Evolutionary conservation across 441 rosid genomes (phyloP).

Genomic region (Mallotus repandus): DNA sequence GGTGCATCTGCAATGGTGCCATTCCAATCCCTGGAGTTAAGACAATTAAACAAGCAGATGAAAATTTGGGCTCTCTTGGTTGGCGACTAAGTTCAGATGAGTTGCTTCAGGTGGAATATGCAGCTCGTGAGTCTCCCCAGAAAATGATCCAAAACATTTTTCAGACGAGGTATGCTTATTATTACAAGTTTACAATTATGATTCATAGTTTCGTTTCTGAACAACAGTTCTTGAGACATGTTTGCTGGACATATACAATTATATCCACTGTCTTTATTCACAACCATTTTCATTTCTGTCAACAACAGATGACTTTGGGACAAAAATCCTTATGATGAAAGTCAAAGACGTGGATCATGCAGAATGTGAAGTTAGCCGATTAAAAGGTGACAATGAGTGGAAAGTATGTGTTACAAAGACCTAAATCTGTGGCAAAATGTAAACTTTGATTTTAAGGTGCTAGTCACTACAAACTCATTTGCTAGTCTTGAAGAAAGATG

Average conservation of each 20-base stretch:
- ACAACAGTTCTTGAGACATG: neutral
- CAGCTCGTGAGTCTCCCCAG: slow-evolving; percentile 61
- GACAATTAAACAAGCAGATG: slow-evolving; percentile 65
- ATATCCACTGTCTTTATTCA: too few species aligned
- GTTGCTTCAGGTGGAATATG: slow-evolving; percentile 67
- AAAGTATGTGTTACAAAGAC: neutral
- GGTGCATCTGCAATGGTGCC: slow-evolving; percentile 91
- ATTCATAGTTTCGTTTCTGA: neutral
- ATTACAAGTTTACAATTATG: too few species aligned
- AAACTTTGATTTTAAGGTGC: too few species aligned
- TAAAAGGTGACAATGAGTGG: neutral
- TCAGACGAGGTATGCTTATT: slow-evolving; percentile 54
- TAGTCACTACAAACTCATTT: too few species aligned
- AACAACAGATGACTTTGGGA: slow-evolving; percentile 16
- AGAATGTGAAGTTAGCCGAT: neutral
- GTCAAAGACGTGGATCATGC: neutral
- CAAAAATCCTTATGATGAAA: neutral
- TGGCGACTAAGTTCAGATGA: slow-evolving; percentile 71
- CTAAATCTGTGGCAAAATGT: too few species aligned
- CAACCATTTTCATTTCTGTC: neutral
- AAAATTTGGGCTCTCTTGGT: slow-evolving; percentile 83
- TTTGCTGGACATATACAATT: neutral
- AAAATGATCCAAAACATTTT: slow-evolving; percentile 87
- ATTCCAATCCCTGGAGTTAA: slow-evolving; percentile 91
- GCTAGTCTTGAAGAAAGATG: too few species aligned